Conservation (phyloP, 352 stramenopile species). For the Peronosclerospora sorghi region DNA sequence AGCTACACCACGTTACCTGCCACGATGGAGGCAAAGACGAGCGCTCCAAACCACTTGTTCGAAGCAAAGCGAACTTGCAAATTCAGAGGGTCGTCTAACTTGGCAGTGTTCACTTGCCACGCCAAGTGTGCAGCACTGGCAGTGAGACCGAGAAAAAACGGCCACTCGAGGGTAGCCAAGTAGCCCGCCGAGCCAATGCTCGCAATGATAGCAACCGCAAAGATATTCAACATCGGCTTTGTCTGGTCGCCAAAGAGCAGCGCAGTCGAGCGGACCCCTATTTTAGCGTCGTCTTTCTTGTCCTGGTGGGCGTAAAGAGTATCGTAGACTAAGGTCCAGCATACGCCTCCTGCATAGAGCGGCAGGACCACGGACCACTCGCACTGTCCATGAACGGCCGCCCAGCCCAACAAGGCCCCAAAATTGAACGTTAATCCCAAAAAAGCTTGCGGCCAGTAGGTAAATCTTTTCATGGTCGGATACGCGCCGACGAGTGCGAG, state of each 20-base stretch:
- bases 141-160: slow-evolving; percentile 86
- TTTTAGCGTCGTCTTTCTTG: slow-evolving; percentile 93
- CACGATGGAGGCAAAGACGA: slow-evolving; percentile 79
- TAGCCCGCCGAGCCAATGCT: slow-evolving; percentile 63
- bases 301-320: slow-evolving; percentile 98
- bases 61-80: slow-evolving; percentile 89
- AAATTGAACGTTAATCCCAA: slow-evolving; percentile 98
- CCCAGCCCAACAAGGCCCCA: slow-evolving; percentile 92
- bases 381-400: slow-evolving; percentile 75
- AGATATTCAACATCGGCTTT: slow-evolving; percentile 87
- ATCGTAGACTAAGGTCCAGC: slow-evolving; percentile 99
- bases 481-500: slow-evolving; percentile 92
- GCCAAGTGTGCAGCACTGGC: slow-evolving; percentile 87
- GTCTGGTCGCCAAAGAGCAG: slow-evolving; percentile 92
- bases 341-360: slow-evolving; percentile 89
- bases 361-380: slow-evolving; percentile 85
- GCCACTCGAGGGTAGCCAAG: slow-evolving; percentile 69
- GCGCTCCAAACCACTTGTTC: slow-evolving; percentile 86
- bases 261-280: slow-evolving; percentile 93
- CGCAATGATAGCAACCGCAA: slow-evolving; percentile 52
- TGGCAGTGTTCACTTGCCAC: slow-evolving; percentile 95
- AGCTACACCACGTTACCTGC: slow-evolving; percentile 54
- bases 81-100: slow-evolving; percentile 90
- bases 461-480: slow-evolving; percentile 97
- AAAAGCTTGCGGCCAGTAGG: slow-evolving; percentile 94